Evolutionary conservation across 2,329 filamentous ascomycete species (phyloP).

Genomic region (Helotiales sp.): DNA sequence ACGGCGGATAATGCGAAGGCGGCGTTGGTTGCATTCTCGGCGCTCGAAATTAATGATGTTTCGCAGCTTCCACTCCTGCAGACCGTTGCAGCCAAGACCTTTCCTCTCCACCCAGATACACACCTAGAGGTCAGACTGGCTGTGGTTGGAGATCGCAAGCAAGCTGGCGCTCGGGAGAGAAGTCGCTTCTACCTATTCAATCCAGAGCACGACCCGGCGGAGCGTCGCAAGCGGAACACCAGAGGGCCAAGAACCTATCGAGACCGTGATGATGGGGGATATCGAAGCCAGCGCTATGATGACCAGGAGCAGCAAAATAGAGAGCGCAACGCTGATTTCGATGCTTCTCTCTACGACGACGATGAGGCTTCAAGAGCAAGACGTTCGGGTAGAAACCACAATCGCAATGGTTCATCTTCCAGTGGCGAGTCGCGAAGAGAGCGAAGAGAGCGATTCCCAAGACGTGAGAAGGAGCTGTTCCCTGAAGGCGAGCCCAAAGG

Average conservation of each 20-base stretch:
- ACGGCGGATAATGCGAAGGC: slow-evolving; percentile 57
- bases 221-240: slow-evolving; percentile 61
- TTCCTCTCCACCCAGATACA: slow-evolving; percentile 70
- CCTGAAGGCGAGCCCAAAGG: slow-evolving; percentile 45
- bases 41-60: slow-evolving; percentile 54
- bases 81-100: slow-evolving; percentile 69
- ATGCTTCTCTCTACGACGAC: slow-evolving; percentile 85
- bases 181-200: slow-evolving; percentile 94
- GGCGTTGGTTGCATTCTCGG: slow-evolving; percentile 59
- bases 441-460: too few relatives aligned
- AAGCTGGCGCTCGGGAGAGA: slow-evolving; percentile 74
- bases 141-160: slow-evolving; percentile 78
- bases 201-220: slow-evolving; percentile 84
- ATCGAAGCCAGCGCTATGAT: slow-evolving; percentile 51
- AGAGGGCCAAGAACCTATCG: slow-evolving; percentile 61
- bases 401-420: slow-evolving; percentile 43
- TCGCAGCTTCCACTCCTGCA: slow-evolving; percentile 65
- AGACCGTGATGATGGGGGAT: slow-evolving; percentile 56
- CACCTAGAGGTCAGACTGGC: slow-evolving; percentile 76
- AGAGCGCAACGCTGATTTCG: slow-evolving; percentile 63
- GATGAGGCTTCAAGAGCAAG: slow-evolving; percentile 48
- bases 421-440: slow-evolving; percentile 41
- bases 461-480: slow-evolving; percentile 65
- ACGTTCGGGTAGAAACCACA: slow-evolving; percentile 39
- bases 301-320: slow-evolving; percentile 48